A percentile compares a stretch with the other conserved stretches of the same genome.
Conservation (phyloP, 108 stramenopile species). For the Pseudonitzschia multiseries region DNA sequence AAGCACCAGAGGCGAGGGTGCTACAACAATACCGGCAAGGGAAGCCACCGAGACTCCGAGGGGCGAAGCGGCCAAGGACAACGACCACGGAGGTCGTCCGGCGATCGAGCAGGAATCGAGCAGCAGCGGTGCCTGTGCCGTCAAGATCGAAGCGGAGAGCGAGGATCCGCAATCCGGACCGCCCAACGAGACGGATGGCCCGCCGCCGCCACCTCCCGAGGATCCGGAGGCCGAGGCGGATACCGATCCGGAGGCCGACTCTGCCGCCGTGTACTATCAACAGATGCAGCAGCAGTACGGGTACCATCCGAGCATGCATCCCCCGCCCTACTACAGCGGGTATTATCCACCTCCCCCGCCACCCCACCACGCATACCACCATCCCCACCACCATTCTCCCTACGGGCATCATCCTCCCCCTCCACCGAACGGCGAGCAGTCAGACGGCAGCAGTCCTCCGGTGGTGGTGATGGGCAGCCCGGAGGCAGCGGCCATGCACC, state of each 20-base stretch:
- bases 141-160: no score
- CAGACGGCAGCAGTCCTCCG: neutral
- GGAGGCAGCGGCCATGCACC: neutral
- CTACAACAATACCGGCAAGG: no score
- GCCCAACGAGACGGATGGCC: neutral
- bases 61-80: no score
- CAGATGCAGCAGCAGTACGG: slow-evolving; percentile 11
- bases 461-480: neutral
- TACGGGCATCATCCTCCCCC: slow-evolving; percentile 8
- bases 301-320: slow-evolving; percentile 11
- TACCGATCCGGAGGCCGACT: neutral
- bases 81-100: no score
- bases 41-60: no score
- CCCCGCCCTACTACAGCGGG: slow-evolving; percentile 6
- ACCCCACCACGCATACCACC: neutral
- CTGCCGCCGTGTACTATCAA: slow-evolving; percentile 1
- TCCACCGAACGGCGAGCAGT: neutral
- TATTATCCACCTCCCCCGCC: neutral
- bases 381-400: neutral
- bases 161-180: no score
- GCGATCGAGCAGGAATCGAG: no score
- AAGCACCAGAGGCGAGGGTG: no score
- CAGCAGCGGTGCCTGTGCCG: no score
- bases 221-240: neutral
- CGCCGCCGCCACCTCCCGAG: neutral